Conservation (phyloP, 164 flowering plant species). For the Stephania yunnanensis region DNA sequence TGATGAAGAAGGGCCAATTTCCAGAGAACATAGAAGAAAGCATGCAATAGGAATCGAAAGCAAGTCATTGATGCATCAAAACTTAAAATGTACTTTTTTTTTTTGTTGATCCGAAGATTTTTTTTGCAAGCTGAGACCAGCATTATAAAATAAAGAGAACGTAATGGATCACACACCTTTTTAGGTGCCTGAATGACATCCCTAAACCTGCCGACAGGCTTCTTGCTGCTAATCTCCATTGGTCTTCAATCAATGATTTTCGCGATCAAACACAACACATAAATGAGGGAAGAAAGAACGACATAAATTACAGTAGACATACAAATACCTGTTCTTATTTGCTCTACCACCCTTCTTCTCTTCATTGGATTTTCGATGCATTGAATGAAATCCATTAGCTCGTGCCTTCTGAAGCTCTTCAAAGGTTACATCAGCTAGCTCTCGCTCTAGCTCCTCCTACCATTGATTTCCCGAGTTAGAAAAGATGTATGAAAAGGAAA, state of each 20-base stretch:
- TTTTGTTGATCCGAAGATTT: too few species aligned
- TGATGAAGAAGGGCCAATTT: neutral
- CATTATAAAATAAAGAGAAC: neutral
- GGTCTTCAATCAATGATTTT: conserved; percentile 43
- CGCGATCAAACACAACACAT: conserved; percentile 3
- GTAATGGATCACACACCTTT: conserved; percentile 28
- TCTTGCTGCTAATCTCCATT: conserved; percentile 75
- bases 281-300: neutral
- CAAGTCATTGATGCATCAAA: neutral
- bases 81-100: neutral
- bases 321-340: conserved; percentile 63
- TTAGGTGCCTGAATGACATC: conserved; percentile 78
- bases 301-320: neutral
- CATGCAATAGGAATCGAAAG: neutral
- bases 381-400: conserved; percentile 46
- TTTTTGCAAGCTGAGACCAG: neutral
- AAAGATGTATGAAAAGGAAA: neutral
- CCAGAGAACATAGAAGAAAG: neutral
- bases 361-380: conserved; percentile 21
- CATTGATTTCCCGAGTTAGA: neutral
- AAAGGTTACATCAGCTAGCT: conserved; percentile 64
- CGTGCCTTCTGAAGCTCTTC: conserved; percentile 72
- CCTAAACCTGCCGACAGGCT: conserved; percentile 66
- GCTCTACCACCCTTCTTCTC: conserved; percentile 45
- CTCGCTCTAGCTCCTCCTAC: conserved; percentile 52